Evolutionary conservation across 805 yeast genomes (phyloP), one percentile per base, ranked within the genome.

Genomic region (Lipomyces mesembrius): DNA sequence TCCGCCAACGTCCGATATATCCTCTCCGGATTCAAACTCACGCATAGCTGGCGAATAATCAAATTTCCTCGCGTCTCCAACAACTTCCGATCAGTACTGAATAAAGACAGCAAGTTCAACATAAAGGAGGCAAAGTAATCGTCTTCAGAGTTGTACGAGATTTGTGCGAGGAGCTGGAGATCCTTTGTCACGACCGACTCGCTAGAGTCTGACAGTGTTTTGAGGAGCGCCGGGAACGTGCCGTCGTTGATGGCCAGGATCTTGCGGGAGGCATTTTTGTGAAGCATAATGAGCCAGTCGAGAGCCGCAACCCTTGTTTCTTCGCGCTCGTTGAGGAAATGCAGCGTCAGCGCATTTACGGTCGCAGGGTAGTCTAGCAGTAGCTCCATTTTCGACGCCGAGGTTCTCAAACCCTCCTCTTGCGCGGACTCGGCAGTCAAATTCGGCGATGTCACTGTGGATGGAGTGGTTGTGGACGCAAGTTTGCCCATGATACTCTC

Each of bases 201-300:
- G 66, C 91, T 87, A 1, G 94, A 87, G 83, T 87, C 88, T 1
- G 87, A 82, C 22, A 87, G 81, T 0, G 97, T 90, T 74, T 87
- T 88, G 62, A 95, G 81, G 49, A 95, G 80, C 0, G 92, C 91
- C 12, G 90, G 87, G 73, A 92, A 88, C 56, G 92, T 89, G 65
- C 85, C 85, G 61, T 86, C 89, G 65, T 78, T 74, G 51, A 76
- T 73, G 27, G 77, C 75, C 34, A 87, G 75, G 46, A 88, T 81
- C 66, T 85, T 83, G 52, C 80, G 78, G 2, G 90, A 89, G 4
- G 88, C 88, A 71, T 88, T 88, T 34, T 85, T 83, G 74, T 92
- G 94, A 53, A 95, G 81, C 83, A 91, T 86, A 17, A 87, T 86
- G 39, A 95, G 81, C 99, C 99, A 95, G 70, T 93, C 97, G 46